These are phyloP conservation scores for Primulina tabacum DNA, from an alignment of 257 asterid genomes.

Conservation along the genomic window DNA sequence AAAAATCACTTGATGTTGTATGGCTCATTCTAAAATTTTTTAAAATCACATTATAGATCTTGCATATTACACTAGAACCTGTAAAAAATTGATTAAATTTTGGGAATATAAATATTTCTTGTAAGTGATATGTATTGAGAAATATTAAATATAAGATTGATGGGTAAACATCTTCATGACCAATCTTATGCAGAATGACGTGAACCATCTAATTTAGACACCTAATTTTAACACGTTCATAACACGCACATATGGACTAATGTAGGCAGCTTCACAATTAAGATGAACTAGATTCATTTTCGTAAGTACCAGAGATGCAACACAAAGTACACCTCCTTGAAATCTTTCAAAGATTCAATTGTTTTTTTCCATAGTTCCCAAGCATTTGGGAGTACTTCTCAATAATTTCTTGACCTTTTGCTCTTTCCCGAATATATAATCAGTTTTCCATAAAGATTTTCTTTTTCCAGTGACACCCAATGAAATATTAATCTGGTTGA, in stretches of 20 bases:
- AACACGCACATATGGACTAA: not conserved
- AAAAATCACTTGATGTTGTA: not conserved
- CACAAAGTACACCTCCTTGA: not conserved
- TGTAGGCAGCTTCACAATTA: not conserved
- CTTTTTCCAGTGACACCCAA: not conserved
- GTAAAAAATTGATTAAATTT: not conserved
- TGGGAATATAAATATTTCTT: not conserved
- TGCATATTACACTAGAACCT: not conserved
- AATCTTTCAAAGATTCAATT: not conserved
- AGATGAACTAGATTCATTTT: not conserved
- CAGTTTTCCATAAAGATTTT: too few species aligned
- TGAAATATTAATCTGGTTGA: not conserved
- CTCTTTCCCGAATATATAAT: too few species aligned
- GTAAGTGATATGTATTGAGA: too few species aligned
- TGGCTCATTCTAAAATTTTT: not conserved
- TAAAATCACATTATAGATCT: not conserved
- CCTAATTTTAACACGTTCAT: not conserved
- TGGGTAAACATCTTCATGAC: not conserved
- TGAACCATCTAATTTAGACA: not conserved
- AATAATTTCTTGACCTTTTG: too few species aligned
- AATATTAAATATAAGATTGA: too few species aligned
- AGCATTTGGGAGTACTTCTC: not conserved
- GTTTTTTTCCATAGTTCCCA: not conserved
- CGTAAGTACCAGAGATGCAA: not conserved
- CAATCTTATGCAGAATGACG: too few species aligned